A percentile compares a stretch with the other conserved stretches of the same genome.
phyloP scores from a whole-genome alignment of 176 grass and related monocot species.

The Triticum monococcum region DNA sequence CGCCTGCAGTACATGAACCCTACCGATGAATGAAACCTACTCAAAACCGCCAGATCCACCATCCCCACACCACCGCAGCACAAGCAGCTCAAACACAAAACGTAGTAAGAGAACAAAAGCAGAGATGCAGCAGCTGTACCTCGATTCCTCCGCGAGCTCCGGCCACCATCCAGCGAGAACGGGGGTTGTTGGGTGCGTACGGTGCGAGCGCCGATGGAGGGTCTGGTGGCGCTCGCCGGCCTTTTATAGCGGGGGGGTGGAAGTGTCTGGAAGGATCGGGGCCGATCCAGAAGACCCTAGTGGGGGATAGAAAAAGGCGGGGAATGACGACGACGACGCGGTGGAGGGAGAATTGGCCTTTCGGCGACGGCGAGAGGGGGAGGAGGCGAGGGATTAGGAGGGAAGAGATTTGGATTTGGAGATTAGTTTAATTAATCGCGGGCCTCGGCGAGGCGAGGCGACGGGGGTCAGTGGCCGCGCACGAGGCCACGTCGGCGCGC shows the following conservation, averaged over 20 bases:
- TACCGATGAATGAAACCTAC: neutral
- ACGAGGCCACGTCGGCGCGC: constrained; percentile 29
- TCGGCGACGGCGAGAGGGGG: no score
- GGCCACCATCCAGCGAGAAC: neutral
- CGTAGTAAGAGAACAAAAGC: neutral
- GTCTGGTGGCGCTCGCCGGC: neutral
- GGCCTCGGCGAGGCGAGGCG: neutral
- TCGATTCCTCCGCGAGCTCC: neutral
- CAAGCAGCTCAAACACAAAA: neutral
- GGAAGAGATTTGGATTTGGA: neutral
- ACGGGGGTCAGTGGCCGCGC: constrained; percentile 2
- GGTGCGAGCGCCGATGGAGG: neutral
- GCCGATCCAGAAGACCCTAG: constrained; percentile 23
- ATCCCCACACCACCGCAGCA: neutral
- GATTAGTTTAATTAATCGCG: constrained; percentile 33
- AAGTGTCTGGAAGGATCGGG: constrained; percentile 51
- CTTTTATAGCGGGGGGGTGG: constrained; percentile 28
- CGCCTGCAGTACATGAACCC: neutral
- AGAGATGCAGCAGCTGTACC: constrained; percentile 25
- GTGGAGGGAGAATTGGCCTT: neutral
- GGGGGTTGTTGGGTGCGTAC: neutral
- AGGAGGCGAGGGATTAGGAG: neutral
- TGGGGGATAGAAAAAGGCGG: constrained; percentile 32
- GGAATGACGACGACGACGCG: neutral
- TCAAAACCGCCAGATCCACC: neutral